Evolutionary conservation across 1,139 yeast species (phyloP), one percentile per base, ranked within the genome.

Genomic region (Hansenula anomala): DNA sequence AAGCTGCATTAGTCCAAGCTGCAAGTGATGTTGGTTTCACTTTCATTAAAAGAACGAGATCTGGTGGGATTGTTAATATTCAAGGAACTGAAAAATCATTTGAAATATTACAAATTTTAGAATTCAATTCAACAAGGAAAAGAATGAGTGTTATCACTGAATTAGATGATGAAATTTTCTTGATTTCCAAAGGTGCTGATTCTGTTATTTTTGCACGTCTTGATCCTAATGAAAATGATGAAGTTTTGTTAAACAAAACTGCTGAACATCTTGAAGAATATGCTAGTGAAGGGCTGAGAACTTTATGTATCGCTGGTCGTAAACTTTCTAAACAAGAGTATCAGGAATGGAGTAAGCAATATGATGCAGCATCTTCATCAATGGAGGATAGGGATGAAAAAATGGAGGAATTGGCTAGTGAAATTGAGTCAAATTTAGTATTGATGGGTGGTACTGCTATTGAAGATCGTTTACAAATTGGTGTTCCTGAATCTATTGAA

Each of bases 391-490:
- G 97, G 56, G 97, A 90, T 40, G 88, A 71, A 28, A 67, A 76
- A 45, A 75, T 92, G 67, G 96, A 86, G 45, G 71, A 66, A 39
- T 82, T 86, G 40, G 86, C 89, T 19, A 90, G 88, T 37, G 78
- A 79, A 34, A 78, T 92, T 52, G 98, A 92, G 61, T 71, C 76
- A 25, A 79, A 80, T 28, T 68, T 92, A 52, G 67, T 67, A 13
- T 67, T 92, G 44, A 66, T 90, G 33, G 98, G 98, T 47, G 98
- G 97, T 51, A 92, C 98, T 28, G 98, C 97, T 16, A 92, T 92
- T 61, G 98, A 92, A 60, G 98, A 92, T 64, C 74, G 96, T 53
- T 71, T 92, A 44, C 98, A 92, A 65, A 87, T 82, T 43, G 97
- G 97, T 59, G 98, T 92, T 16, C 97, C 98, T 2, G 95, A 88